A percentile compares a stretch with the other conserved stretches of the same genome.
Evolutionary conservation across 495 filamentous ascomycete genomes (phyloP).

Genomic region (Chaetomium tenue): DNA sequence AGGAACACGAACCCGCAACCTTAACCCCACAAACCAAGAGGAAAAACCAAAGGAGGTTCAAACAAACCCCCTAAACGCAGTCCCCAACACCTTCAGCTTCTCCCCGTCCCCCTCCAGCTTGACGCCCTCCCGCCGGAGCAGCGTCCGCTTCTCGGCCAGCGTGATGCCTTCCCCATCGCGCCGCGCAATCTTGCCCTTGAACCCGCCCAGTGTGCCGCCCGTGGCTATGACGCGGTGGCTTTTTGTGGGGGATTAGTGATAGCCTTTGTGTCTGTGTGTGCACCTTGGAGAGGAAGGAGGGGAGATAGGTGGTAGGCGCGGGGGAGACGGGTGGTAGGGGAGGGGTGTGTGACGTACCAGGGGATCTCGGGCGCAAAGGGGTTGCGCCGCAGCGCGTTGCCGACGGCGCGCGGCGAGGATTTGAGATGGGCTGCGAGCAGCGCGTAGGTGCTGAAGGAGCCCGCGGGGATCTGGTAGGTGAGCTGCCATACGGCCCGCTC

Average conservation of each 20-base stretch:
- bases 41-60: background rate
- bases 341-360: constrained; percentile 26
- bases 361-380: constrained; percentile 66
- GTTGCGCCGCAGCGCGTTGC: constrained; percentile 70
- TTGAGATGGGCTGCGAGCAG: constrained; percentile 62
- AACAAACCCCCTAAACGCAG: constrained; percentile 43
- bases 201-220: constrained; percentile 49
- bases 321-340: background rate
- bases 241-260: background rate
- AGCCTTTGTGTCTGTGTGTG: background rate
- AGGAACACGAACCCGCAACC: background rate
- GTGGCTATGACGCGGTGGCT: constrained; percentile 51
- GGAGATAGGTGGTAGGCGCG: background rate
- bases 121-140: constrained; percentile 45
- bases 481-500: constrained; percentile 61
- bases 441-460: constrained; percentile 71
- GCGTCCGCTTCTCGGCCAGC: constrained; percentile 43
- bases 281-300: too few species aligned
- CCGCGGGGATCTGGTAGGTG: constrained; percentile 67
- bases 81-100: constrained; percentile 39
- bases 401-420: constrained; percentile 75
- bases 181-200: constrained; percentile 46
- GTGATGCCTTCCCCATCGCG: constrained; percentile 43
- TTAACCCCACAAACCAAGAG: background rate
- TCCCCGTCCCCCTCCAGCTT: constrained; percentile 39